These are phyloP conservation scores for Cladosporium sp. DNA, from an alignment of 2,329 filamentous ascomycete species.

Conservation along the genomic window DNA sequence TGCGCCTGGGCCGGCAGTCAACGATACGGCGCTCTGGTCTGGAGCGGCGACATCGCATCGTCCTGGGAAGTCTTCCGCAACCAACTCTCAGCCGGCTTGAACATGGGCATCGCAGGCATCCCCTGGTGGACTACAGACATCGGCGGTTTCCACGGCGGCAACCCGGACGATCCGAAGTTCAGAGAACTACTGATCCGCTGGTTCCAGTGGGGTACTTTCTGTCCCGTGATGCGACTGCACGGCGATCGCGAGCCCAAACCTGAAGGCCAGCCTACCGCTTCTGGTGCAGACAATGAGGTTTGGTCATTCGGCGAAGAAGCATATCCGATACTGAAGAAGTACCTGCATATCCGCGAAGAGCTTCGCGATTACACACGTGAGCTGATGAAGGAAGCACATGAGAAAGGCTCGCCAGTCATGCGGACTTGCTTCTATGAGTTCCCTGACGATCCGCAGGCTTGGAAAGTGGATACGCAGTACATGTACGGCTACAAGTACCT, in stretches of 20 bases:
- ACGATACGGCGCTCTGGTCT: conserved; percentile 65
- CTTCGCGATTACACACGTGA: conserved; percentile 60
- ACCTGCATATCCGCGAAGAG: conserved; percentile 60
- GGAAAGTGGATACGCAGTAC: conserved; percentile 63
- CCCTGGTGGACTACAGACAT: conserved; percentile 73
- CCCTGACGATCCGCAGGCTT: conserved; percentile 55
- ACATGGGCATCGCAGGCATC: conserved; percentile 66
- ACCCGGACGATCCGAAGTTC: conserved; percentile 58
- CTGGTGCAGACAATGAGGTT: conserved; percentile 63
- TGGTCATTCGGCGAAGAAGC: conserved; percentile 66
- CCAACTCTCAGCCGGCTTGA: conserved; percentile 64
- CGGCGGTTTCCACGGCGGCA: conserved; percentile 68
- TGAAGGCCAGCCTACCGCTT: conserved; percentile 31
- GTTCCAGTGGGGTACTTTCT: conserved; percentile 71
- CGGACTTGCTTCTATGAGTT: conserved; percentile 66
- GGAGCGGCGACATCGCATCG: conserved; percentile 68
- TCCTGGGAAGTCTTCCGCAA: conserved; percentile 62
- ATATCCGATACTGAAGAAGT: conserved; percentile 62
- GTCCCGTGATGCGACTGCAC: conserved; percentile 68
- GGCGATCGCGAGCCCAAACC: conserved; percentile 65
- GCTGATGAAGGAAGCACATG: conserved; percentile 63
- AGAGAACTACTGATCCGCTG: conserved; percentile 66
- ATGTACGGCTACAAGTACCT: conserved; percentile 65
- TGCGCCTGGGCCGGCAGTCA: conserved; percentile 63
- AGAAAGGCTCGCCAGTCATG: conserved; percentile 63